Conservation (phyloP, 169 alveolate species). For the Eimeria necatrix region DNA sequence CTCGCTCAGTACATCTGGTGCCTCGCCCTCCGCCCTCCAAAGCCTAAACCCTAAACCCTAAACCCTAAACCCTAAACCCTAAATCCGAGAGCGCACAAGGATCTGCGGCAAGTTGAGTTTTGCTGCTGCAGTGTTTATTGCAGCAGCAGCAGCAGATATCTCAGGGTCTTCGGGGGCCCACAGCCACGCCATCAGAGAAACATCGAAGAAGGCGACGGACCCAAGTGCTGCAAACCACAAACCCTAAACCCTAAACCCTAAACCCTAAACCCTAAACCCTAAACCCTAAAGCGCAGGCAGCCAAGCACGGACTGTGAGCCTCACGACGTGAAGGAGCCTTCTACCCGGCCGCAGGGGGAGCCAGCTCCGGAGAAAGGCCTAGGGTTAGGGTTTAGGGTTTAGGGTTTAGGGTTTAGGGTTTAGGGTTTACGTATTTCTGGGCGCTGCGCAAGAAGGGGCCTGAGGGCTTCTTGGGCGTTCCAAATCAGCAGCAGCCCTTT, state of each 20-base stretch:
- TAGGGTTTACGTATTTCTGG: neutral
- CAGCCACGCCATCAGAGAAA: constrained; percentile 35
- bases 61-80: constrained; percentile 24
- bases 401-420: constrained; percentile 61
- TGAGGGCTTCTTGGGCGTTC: constrained; percentile 32
- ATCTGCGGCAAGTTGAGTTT: neutral
- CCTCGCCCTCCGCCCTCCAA: neutral
- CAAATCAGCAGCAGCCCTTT: constrained; percentile 9
- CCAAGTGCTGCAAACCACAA: constrained; percentile 38
- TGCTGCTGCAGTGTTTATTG: constrained; percentile 26
- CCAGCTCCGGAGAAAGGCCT: no score
- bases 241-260: constrained; percentile 27
- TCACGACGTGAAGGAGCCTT: no score
- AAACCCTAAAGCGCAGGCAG: neutral
- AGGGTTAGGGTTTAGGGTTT: neutral
- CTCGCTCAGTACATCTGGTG: neutral
- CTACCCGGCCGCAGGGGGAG: no score
- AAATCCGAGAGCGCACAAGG: neutral
- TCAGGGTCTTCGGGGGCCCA: constrained; percentile 47
- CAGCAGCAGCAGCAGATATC: neutral
- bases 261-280: neutral
- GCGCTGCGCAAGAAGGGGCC: constrained; percentile 10
- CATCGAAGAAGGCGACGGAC: constrained; percentile 7
- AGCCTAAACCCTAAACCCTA: neutral
- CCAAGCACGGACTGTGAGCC: no score